Base-by-base conservation (phyloP, 176 grass and related monocot species). In the Cenchrus purpureus region DNA sequence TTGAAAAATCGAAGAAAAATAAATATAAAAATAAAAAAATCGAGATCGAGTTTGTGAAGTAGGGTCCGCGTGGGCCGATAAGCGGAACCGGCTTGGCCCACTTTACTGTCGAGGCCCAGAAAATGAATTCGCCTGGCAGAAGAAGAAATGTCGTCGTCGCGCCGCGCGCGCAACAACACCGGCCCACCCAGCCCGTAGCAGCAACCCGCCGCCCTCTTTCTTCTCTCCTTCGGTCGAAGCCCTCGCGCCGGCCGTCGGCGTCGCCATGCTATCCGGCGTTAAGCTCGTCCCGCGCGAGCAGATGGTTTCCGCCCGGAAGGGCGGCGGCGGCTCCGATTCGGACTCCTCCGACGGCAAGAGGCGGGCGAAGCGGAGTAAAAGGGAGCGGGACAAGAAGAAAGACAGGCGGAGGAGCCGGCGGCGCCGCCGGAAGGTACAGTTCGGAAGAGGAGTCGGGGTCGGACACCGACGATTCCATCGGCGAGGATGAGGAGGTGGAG, bases 241-340 rank as follows among this genome's bases (percentile, higher is more conserved):
- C 74, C 76, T 74, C 16, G 17, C 37, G 20, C 34, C 31, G 2
- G 50, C 65, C 65, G 53, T 0, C 15, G 25, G 32, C 25, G 6
- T 8, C 15, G 51, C 22, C 75, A 94, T 94, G 92, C 81, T 94
- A 1, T 74, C 87, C 5, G 92, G 92, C 31, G 83, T 85, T 8
- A 94, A 92, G 42, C 74, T 94, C 0, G 71, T 94, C 6, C 90
- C 92, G 4, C 90, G 78, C 19, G 78, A 88, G 45, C 67, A 87
- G 68, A 86, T 87, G 45, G 59, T 71, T 12, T 85, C 59, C 16
- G 4, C 40, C 11, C 32, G 75, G 65, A 88, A 91, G 71, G 78
- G 25, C 10, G 58, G 53, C 53, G 77, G 56, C n/a, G 61, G 40
- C 66, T 94, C 89, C 15, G 87, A 87, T 14, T 97, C 89, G 1